Evolutionary conservation across 192 early-diverging fungal species (phyloP).

Genomic region (Gaertneriomyces sp.): DNA sequence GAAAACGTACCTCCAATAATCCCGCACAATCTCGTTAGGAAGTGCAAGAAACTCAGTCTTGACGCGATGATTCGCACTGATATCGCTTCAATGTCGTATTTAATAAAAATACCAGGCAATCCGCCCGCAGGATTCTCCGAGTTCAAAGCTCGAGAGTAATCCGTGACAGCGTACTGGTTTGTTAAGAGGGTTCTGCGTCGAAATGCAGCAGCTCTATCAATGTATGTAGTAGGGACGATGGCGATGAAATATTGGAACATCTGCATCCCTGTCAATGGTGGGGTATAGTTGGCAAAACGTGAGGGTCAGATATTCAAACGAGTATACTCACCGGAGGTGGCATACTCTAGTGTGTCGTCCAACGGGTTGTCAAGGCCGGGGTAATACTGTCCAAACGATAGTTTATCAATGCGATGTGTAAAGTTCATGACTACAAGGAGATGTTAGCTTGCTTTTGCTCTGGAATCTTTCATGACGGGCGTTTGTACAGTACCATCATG

Average conservation of each 20-base stretch:
- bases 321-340: slow-evolving; percentile 47
- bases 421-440: slow-evolving; percentile 74
- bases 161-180: slow-evolving; percentile 93
- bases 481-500: slow-evolving; percentile 51
- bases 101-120: slow-evolving; percentile 73
- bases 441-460: neutral
- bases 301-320: neutral
- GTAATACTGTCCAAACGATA: slow-evolving; percentile 86
- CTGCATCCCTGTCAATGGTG: slow-evolving; percentile 51
- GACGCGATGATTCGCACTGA: slow-evolving; percentile 72
- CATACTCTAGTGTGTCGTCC: slow-evolving; percentile 70
- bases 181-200: slow-evolving; percentile 62
- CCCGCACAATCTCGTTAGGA: slow-evolving; percentile 80
- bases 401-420: slow-evolving; percentile 86
- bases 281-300: slow-evolving; percentile 3
- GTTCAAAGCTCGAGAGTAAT: slow-evolving; percentile 48
- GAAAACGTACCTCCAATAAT: slow-evolving; percentile 66
- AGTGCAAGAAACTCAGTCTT: slow-evolving; percentile 58
- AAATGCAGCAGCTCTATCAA: slow-evolving; percentile 52
- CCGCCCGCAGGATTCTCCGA: slow-evolving; percentile 31
- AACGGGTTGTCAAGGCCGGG: slow-evolving; percentile 84
- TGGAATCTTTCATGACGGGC: neutral
- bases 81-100: slow-evolving; percentile 89
- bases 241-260: slow-evolving; percentile 86
- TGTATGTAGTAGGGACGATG: slow-evolving; percentile 77